phyloP scores from a whole-genome alignment of 345 rosid species.

The Theobroma cacao region DNA sequence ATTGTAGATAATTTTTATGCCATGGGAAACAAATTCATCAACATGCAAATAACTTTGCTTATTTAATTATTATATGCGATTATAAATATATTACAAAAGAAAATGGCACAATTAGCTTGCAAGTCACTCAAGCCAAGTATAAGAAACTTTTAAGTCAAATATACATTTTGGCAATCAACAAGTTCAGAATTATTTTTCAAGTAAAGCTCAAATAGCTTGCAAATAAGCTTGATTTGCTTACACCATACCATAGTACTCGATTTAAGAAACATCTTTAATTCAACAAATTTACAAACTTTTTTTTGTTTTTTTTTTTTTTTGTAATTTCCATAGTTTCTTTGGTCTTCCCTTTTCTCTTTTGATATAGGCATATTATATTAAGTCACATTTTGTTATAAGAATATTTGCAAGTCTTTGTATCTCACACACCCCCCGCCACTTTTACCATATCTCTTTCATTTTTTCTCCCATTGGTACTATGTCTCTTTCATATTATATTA shows the following conservation, averaged over 20 bases:
- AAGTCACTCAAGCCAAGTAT: not conserved
- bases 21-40: constrained; percentile 72
- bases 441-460: too few relatives aligned
- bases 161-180: not conserved
- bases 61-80: not conserved
- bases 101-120: not conserved
- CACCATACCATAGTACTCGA: not conserved
- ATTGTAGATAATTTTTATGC: constrained; percentile 89
- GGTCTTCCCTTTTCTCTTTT: not conserved
- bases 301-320: not conserved
- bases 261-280: not conserved
- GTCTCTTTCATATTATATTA: too few relatives aligned
- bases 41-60: constrained; percentile 54
- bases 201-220: not conserved
- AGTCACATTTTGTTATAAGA: not conserved
- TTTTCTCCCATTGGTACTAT: too few relatives aligned
- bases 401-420: too few relatives aligned
- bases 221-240: not conserved
- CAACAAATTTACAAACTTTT: not conserved
- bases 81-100: not conserved
- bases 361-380: not conserved
- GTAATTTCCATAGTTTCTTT: not conserved
- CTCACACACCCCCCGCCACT: too few relatives aligned
- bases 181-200: not conserved
- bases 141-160: not conserved